Evolutionary conservation across 2,329 filamentous ascomycete species (phyloP).

Genomic region (Xylariomycetidae sp.): DNA sequence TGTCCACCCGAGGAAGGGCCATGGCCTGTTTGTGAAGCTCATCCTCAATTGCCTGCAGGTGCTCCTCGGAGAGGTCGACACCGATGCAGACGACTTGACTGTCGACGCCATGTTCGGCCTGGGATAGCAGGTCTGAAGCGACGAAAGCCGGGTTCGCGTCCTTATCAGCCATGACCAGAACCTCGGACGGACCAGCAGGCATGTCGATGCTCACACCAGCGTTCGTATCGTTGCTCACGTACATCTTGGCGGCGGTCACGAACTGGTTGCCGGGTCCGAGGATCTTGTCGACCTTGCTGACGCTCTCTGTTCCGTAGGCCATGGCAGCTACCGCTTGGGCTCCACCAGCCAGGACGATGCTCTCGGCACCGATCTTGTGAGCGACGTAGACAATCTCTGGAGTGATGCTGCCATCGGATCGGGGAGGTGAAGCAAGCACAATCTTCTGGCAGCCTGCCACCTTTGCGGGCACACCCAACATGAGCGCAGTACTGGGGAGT

Average conservation of each 20-base stretch:
- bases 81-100: slow-evolving; percentile 91
- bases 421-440: slow-evolving; percentile 84
- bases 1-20: slow-evolving; percentile 83
- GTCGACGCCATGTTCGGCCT: slow-evolving; percentile 95
- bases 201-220: slow-evolving; percentile 96
- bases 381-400: slow-evolving; percentile 97
- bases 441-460: slow-evolving; percentile 96
- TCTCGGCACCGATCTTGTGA: slow-evolving; percentile 92
- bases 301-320: slow-evolving; percentile 92
- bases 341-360: slow-evolving; percentile 90
- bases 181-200: slow-evolving; percentile 94
- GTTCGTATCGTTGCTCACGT: slow-evolving; percentile 94
- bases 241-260: slow-evolving; percentile 97
- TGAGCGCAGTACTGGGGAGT: slow-evolving; percentile 92
- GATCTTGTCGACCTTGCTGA: slow-evolving; percentile 98
- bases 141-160: slow-evolving; percentile 89
- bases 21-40: slow-evolving; percentile 84
- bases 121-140: slow-evolving; percentile 86
- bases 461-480: slow-evolving; percentile 97
- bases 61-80: slow-evolving; percentile 65
- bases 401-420: slow-evolving; percentile 82
- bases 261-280: slow-evolving; percentile 97
- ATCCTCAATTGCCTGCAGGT: slow-evolving; percentile 80
- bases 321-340: slow-evolving; percentile 94
- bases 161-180: slow-evolving; percentile 90